Base-by-base conservation (phyloP, 805 yeast species). In the Saturnispora kantuleensis region DNA sequence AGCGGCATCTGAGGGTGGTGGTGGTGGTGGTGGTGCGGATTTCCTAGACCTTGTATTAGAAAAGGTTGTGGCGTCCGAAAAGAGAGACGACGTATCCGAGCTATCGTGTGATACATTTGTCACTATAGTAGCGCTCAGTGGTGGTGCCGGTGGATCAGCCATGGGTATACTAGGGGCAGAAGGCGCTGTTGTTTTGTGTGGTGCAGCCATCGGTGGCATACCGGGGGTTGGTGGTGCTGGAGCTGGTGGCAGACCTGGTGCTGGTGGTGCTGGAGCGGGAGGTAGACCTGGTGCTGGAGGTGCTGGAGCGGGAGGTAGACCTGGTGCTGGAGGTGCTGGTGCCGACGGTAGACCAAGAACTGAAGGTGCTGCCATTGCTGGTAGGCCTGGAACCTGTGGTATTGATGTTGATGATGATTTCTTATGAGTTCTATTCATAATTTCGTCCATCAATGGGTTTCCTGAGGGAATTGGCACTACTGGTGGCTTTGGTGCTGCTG, bases 131-230 rank as follows among this genome's bases (percentile, higher is more conserved):
- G 26, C 8, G 26, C 26, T 21, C 26, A 6, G 5, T 21, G 26
- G 26, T 21, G 26, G 26, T 4, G 49, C 32, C 8, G 42, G 35
- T 10, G 50, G 46, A 5, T 15, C 34, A 4, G 21, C 30, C 28
- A 31, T 8, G 15, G 46, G 46, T 18, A 29, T 7, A 35, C 39
- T 12, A 4, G 47, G 35, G 8, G 26, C n/a, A 10, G 39, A 36
- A 13, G 48, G 45, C 26, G 54, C 63, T 17, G 57, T 21, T 21
- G 26, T 4, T 21, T 21, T 21, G 26, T 21, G 65, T 3, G 79
- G 72, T 45, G 76, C 75, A 36, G 56, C 66, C 28, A 73, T 68
- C 6, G 65, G 65, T 4, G 70, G 69, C 34, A 72, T 64, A 33
- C 71, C 66, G 2, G 50, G 48, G 6, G 52, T 48, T 5, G 39